Percentiles rank a stretch among this genome's conserved stretches.
These are phyloP conservation scores for Phenoliferia sp. DNA, from an alignment of 1,284 basidiomycete species.

Conservation along the genomic window DNA sequence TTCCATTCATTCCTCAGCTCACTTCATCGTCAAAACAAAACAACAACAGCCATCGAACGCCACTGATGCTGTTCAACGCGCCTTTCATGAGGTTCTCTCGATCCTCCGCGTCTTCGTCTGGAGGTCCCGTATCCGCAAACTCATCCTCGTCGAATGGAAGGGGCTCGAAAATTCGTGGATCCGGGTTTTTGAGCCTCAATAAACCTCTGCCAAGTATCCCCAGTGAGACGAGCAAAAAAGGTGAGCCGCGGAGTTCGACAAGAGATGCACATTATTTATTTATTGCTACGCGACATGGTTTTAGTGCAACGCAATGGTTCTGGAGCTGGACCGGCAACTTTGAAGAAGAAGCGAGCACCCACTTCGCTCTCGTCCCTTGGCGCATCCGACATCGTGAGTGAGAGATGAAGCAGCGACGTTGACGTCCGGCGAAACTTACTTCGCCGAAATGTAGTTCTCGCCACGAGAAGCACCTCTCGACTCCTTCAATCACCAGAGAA, in stretches of 20 bases:
- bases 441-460: not conserved
- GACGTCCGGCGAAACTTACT: no score
- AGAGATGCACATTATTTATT: no score
- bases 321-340: no score
- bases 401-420: not conserved
- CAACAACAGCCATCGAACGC: no score
- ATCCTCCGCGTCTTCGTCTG: not conserved
- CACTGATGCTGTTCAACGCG: not conserved
- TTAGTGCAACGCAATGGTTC: no score
- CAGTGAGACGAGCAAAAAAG: not conserved
- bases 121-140: no score
- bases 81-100: not conserved
- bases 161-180: no score
- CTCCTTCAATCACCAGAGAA: no score
- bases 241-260: no score
- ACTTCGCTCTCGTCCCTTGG: not conserved
- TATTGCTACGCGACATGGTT: no score
- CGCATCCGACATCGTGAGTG: not conserved
- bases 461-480: not conserved
- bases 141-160: not conserved
- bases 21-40: not conserved
- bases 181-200: not conserved
- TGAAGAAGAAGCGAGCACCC: not conserved
- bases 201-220: not conserved
- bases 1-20: not conserved